These are phyloP conservation scores for Penicillium sp. DNA, from an alignment of 2,329 filamentous ascomycete genomes.

Conservation along the genomic window DNA sequence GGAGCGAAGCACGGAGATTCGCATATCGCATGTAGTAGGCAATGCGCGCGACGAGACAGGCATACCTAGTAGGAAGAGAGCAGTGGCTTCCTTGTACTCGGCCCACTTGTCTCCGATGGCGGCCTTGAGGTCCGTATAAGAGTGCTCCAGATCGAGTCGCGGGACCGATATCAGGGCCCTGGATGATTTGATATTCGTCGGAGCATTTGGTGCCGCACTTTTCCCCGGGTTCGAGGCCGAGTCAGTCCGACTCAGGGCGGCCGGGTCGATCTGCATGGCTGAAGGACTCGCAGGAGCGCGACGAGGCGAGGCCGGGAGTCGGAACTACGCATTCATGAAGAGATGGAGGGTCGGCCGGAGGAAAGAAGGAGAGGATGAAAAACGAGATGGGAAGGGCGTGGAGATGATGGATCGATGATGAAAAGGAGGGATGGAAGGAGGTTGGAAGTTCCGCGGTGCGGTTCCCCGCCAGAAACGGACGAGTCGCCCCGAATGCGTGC, in stretches of 20 bases:
- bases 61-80: slow-evolving; percentile 61
- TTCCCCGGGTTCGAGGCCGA: slow-evolving; percentile 42
- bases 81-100: slow-evolving; percentile 63
- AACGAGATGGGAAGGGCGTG: slow-evolving; percentile 8
- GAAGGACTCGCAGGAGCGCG: slow-evolving; percentile 37
- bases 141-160: slow-evolving; percentile 65
- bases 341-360: slow-evolving; percentile 3
- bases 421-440: slow-evolving; percentile 30
- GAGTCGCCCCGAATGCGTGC: slow-evolving; percentile 14
- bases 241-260: slow-evolving; percentile 48
- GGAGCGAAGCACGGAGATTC: slow-evolving; percentile 1
- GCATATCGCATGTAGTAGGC: not conserved
- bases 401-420: slow-evolving; percentile 30
- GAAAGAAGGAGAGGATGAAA: slow-evolving; percentile 20
- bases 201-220: slow-evolving; percentile 30
- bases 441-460: slow-evolving; percentile 30
- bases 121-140: slow-evolving; percentile 65
- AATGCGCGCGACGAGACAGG: slow-evolving; percentile 15
- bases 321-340: slow-evolving; percentile 47
- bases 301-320: slow-evolving; percentile 47
- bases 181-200: slow-evolving; percentile 51
- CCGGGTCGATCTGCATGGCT: slow-evolving; percentile 52
- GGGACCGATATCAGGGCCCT: slow-evolving; percentile 59
- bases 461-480: slow-evolving; percentile 34
- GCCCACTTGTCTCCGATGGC: slow-evolving; percentile 64